Percentiles rank a stretch among this genome's conserved stretches.
Conservation (phyloP, 2,329 filamentous ascomycete species). For the Xylaria sp. region DNA sequence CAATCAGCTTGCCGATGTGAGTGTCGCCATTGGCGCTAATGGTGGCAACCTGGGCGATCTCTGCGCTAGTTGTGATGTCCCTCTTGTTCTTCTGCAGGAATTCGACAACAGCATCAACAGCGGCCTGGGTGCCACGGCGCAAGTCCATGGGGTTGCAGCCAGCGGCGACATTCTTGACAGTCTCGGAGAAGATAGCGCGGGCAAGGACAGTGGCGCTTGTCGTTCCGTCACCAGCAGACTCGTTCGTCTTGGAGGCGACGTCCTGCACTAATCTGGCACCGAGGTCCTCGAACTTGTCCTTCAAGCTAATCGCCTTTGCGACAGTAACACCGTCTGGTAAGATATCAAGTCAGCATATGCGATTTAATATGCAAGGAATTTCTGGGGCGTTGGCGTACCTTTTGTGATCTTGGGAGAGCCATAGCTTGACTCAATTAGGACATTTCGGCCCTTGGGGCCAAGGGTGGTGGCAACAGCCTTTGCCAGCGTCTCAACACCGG, state of each 20-base stretch:
- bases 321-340: conserved; percentile 80
- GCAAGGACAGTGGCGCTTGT: conserved; percentile 97
- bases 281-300: conserved; percentile 99
- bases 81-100: conserved; percentile 95
- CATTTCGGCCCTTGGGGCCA: conserved; percentile 97
- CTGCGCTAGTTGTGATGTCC: conserved; percentile 94
- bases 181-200: conserved; percentile 98
- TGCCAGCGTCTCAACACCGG: conserved; percentile 94
- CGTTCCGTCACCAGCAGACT: conserved; percentile 97
- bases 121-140: conserved; percentile 93
- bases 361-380: neutral
- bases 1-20: conserved; percentile 93
- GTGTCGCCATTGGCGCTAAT: conserved; percentile 97
- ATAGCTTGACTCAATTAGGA: conserved; percentile 97
- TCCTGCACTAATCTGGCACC: conserved; percentile 96
- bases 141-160: conserved; percentile 99
- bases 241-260: conserved; percentile 99
- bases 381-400: conserved; percentile 59
- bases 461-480: conserved; percentile 95
- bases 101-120: conserved; percentile 91
- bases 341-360: conserved; percentile 19
- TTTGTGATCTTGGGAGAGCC: conserved; percentile 99
- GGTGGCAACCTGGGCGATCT: conserved; percentile 97
- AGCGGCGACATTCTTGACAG: conserved; percentile 98
- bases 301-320: conserved; percentile 83